These are phyloP conservation scores for Nakazawaea sp. DNA, from an alignment of 805 yeast species.

Conservation along the genomic window DNA sequence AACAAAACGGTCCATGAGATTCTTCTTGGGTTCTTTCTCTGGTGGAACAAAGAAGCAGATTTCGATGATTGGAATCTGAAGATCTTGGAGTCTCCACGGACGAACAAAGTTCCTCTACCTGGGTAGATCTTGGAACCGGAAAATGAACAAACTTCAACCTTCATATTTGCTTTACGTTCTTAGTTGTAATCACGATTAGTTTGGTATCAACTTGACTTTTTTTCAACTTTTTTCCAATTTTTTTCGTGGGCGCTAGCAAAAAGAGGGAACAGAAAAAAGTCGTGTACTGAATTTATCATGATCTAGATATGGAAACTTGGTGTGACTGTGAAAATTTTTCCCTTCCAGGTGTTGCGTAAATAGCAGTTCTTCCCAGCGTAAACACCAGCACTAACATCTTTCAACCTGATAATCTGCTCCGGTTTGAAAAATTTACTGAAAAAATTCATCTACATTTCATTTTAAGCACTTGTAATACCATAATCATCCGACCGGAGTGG, in stretches of 20 bases:
- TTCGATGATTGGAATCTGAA: conserved; percentile 99
- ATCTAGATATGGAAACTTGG: too few species aligned
- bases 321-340: too few species aligned
- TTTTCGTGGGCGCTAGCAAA: background rate
- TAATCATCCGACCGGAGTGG: conserved; percentile 92
- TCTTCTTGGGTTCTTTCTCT: conserved; percentile 99
- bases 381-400: too few species aligned
- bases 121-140: conserved; percentile 99
- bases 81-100: conserved; percentile 99
- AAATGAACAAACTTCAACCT: conserved; percentile 99
- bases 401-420: too few species aligned
- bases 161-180: conserved; percentile 48
- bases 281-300: too few species aligned
- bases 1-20: conserved; percentile 98
- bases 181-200: background rate
- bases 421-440: too few species aligned
- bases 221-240: background rate
- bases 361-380: too few species aligned
- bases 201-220: background rate
- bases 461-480: too few species aligned
- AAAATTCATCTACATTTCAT: too few species aligned
- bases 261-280: too few species aligned
- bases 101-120: conserved; percentile 99
- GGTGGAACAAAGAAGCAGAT: conserved; percentile 96
- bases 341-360: too few species aligned